Percentiles rank a stretch among this genome's conserved stretches.
Conservation (phyloP, 495 filamentous ascomycete species). For the Tuber magnatum region DNA sequence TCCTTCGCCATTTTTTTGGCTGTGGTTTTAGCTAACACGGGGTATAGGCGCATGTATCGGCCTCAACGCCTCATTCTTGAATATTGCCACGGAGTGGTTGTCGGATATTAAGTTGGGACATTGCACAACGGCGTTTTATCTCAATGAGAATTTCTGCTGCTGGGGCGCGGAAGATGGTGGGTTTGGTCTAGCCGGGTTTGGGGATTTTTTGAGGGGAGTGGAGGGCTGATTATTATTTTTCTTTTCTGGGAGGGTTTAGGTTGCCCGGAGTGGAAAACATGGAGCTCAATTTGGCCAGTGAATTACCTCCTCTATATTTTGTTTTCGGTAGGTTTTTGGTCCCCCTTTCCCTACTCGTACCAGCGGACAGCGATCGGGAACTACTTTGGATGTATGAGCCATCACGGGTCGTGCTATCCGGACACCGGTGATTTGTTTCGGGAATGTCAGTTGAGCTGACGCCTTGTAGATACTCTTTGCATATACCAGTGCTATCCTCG, state of each 20-base stretch:
- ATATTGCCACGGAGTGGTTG: slow-evolving; percentile 95
- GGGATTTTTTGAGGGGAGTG: neutral
- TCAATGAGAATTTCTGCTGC: slow-evolving; percentile 97
- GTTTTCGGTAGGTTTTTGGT: slow-evolving; percentile 60
- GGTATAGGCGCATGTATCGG: slow-evolving; percentile 69
- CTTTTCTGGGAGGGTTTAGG: slow-evolving; percentile 46
- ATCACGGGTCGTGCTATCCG: neutral
- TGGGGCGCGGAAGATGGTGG: slow-evolving; percentile 86
- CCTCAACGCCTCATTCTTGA: slow-evolving; percentile 84
- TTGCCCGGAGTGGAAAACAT: slow-evolving; percentile 82
- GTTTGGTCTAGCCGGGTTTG: neutral
- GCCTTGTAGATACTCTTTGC: slow-evolving; percentile 63
- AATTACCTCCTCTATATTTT: slow-evolving; percentile 87
- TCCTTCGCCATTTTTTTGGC: neutral
- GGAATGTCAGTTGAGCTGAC: slow-evolving; percentile 7
- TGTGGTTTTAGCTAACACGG: neutral
- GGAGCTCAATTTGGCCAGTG: slow-evolving; percentile 68
- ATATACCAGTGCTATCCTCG: slow-evolving; percentile 70
- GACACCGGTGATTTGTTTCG: neutral
- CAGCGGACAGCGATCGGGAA: neutral
- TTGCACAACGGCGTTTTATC: slow-evolving; percentile 90
- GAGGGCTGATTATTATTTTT: neutral
- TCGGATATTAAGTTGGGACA: slow-evolving; percentile 91
- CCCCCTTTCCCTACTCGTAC: neutral
- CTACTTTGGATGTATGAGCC: neutral